A percentile compares a stretch with the other conserved stretches of the same genome.
Conservation (phyloP, 306 rosid genomes). For the Erythrophleum fordii region DNA sequence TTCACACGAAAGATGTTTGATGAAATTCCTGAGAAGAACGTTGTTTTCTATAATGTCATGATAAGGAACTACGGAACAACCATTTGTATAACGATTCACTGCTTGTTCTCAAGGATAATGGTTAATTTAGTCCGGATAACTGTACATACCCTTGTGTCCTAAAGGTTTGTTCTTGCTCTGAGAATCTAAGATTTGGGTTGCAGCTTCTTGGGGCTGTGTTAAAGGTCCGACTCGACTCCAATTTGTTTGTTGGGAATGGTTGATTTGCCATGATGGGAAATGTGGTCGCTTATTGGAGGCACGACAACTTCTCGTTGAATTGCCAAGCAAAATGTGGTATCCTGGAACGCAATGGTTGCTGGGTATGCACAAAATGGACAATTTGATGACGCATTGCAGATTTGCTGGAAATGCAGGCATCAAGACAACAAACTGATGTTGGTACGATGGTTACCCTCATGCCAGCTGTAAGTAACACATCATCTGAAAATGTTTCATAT, state of each 20-base stretch:
- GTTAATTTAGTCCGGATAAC: conserved; percentile 61
- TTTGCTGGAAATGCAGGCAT: conserved; percentile 69
- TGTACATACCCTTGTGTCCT: conserved; percentile 71
- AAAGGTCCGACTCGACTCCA: conserved; percentile 53
- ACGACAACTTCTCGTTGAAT: conserved; percentile 61
- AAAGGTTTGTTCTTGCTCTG: conserved; percentile 68
- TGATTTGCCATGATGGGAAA: conserved; percentile 72
- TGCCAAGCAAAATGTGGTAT: conserved; percentile 59
- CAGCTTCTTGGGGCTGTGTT: conserved; percentile 68
- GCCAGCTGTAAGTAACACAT: conserved; percentile 68
- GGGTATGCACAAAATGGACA: conserved; percentile 60
- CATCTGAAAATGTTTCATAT: no score
- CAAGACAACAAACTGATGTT: conserved; percentile 54
- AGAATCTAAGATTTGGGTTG: conserved; percentile 57
- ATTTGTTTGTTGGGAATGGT: conserved; percentile 71
- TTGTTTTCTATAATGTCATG: conserved; percentile 75
- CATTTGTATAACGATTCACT: conserved; percentile 50
- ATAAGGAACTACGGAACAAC: conserved; percentile 74
- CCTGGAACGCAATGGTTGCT: conserved; percentile 79
- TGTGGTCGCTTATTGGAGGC: no score
- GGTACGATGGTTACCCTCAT: conserved; percentile 85
- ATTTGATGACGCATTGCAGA: conserved; percentile 65
- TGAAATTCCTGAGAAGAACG: no score
- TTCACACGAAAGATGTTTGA: conserved; percentile 64
- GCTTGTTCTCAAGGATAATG: conserved; percentile 52